These are phyloP conservation scores for Aspergillus wentii DNA, from an alignment of 495 filamentous ascomycete genomes.

Conservation along the genomic window DNA sequence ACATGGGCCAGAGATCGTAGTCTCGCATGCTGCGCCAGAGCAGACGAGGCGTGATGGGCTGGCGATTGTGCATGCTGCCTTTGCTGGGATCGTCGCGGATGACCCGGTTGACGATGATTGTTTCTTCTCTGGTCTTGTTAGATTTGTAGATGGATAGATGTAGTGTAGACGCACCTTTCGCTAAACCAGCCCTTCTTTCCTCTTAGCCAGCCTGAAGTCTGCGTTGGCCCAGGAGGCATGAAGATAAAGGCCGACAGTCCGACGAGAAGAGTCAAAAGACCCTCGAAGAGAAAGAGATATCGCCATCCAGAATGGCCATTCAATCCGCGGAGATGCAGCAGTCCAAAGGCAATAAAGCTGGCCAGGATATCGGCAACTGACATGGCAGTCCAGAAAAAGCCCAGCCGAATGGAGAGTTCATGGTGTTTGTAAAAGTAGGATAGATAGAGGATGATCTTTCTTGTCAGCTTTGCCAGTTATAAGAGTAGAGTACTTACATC, in stretches of 20 bases:
- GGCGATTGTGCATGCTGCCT: conserved; percentile 57
- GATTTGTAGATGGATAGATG: background rate
- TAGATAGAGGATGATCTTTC: conserved; percentile 51
- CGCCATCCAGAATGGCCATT: conserved; percentile 23
- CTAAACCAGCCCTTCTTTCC: conserved; percentile 68
- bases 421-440: conserved; percentile 67
- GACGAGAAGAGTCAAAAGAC: conserved; percentile 41
- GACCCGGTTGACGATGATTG: conserved; percentile 69
- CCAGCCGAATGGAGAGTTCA: conserved; percentile 57
- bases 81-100: conserved; percentile 72
- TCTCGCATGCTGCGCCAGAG: conserved; percentile 49
- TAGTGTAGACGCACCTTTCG: conserved; percentile 39
- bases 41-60: conserved; percentile 42
- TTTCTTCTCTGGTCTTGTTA: conserved; percentile 30
- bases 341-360: conserved; percentile 43
- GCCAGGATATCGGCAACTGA: conserved; percentile 47
- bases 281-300: conserved; percentile 20
- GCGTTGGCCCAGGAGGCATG: conserved; percentile 58
- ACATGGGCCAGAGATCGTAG: conserved; percentile 52
- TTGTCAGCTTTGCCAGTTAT: background rate
- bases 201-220: conserved; percentile 55
- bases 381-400: conserved; percentile 56
- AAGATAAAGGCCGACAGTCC: conserved; percentile 53
- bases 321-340: conserved; percentile 38
- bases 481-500: conserved; percentile 5